phyloP scores from a whole-genome alignment of 1,284 basidiomycete genomes.

The Ganoderma meredithae region DNA sequence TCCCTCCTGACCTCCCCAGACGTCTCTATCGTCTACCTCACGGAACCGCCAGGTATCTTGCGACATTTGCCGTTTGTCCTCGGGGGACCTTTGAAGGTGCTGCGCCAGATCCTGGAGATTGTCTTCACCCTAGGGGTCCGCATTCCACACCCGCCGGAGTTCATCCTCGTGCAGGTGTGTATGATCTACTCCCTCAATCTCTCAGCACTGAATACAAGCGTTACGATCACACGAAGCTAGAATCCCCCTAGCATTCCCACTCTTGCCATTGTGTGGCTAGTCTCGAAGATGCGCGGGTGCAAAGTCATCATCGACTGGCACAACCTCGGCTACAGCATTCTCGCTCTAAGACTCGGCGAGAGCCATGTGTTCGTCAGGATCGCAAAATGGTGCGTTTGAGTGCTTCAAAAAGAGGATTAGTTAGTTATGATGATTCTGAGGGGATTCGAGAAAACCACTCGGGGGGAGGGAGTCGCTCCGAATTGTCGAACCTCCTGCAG shows the following conservation, averaged over 20 bases:
- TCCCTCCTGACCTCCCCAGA: constrained; percentile 70
- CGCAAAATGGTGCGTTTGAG: constrained; percentile 65
- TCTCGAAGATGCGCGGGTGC: constrained; percentile 71
- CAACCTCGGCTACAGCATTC: constrained; percentile 94
- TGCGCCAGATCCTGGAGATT: constrained; percentile 72
- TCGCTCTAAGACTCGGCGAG: constrained; percentile 82
- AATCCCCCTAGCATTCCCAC: constrained; percentile 98
- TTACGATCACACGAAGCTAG: constrained; percentile 50
- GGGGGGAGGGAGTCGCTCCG: no score
- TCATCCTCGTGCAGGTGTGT: constrained; percentile 89
- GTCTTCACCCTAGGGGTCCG: constrained; percentile 67
- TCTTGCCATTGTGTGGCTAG: constrained; percentile 84
- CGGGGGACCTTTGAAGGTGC: constrained; percentile 83
- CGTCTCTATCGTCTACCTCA: constrained; percentile 72
- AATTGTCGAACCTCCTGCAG: no score
- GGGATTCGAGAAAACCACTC: no score
- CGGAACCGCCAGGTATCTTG: constrained; percentile 68
- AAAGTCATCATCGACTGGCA: constrained; percentile 99
- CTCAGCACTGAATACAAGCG: neutral
- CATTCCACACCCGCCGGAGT: constrained; percentile 78
- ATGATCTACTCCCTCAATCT: rapidly evolving
- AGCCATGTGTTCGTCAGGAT: constrained; percentile 76
- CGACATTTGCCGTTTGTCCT: constrained; percentile 74
- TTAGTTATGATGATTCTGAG: no score
- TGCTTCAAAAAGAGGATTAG: no score